Percentiles rank a stretch among this genome's conserved stretches.
phyloP scores from a whole-genome alignment of 768 basidiomycete genomes.

The Lentinula boryana region DNA sequence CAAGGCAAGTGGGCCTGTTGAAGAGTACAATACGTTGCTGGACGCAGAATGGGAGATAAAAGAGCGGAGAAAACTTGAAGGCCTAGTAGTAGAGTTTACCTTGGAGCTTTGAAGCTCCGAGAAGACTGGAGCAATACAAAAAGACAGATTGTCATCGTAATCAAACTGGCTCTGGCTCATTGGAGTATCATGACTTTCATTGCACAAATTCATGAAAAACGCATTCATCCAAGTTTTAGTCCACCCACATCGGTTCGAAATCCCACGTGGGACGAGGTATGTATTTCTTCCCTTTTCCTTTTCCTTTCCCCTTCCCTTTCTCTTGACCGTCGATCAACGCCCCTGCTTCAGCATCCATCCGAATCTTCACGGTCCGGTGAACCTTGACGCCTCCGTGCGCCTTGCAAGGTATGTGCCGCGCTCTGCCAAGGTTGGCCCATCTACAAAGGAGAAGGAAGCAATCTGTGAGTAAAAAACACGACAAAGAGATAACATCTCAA shows the following conservation, averaged over 20 bases:
- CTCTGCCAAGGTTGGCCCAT: conserved; percentile 30
- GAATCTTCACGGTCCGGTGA: conserved; percentile 40
- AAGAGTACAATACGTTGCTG: too few species aligned
- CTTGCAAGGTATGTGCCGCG: conserved; percentile 32
- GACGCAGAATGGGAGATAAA: too few species aligned
- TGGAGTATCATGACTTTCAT: neutral
- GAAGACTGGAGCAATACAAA: too few species aligned
- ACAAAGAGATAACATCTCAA: neutral
- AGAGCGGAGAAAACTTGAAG: conserved; percentile 7
- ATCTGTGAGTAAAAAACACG: too few species aligned
- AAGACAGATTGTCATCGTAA: too few species aligned
- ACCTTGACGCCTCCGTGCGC: conserved; percentile 27
- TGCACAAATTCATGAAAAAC: neutral
- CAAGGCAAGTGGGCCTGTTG: too few species aligned
- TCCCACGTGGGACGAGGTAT: conserved; percentile 2
- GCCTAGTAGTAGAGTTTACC: too few species aligned
- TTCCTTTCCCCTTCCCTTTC: neutral
- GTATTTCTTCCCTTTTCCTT: neutral
- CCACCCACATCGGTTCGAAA: conserved; percentile 5
- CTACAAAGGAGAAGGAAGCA: neutral
- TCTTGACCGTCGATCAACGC: neutral
- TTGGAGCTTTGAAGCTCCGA: too few species aligned
- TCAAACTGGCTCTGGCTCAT: too few species aligned
- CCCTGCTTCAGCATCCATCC: conserved; percentile 30
- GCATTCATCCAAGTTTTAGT: neutral